Evolutionary conservation across 495 filamentous ascomycete genomes (phyloP).

Genomic region (Stereocaulon alpinum): DNA sequence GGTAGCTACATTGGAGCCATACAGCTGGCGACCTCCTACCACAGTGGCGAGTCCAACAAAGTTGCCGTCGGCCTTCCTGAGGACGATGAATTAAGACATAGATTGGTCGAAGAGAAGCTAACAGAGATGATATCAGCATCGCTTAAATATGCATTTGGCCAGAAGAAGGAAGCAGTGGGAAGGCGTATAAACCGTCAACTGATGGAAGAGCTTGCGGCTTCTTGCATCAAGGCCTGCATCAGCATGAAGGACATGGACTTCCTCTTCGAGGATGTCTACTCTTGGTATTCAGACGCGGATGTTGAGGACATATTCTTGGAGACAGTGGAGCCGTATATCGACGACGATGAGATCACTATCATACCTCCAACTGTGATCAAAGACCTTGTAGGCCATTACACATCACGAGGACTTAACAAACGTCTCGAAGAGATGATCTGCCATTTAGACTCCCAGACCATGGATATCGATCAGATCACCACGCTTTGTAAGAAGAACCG

Average conservation of each 20-base stretch:
- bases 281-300: slow-evolving; percentile 71
- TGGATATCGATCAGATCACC: slow-evolving; percentile 91
- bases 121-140: slow-evolving; percentile 93
- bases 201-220: slow-evolving; percentile 67
- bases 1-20: slow-evolving; percentile 91
- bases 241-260: slow-evolving; percentile 67
- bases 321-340: slow-evolving; percentile 72
- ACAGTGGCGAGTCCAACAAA: slow-evolving; percentile 78
- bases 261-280: slow-evolving; percentile 83
- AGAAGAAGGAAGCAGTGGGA: slow-evolving; percentile 39
- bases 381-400: slow-evolving; percentile 69
- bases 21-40: slow-evolving; percentile 79
- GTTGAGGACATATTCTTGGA: slow-evolving; percentile 71
- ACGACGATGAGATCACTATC: slow-evolving; percentile 61
- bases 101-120: slow-evolving; percentile 77
- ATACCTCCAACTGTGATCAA: slow-evolving; percentile 82
- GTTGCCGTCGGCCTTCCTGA: slow-evolving; percentile 89
- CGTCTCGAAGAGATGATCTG: slow-evolving; percentile 93
- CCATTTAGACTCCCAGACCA: slow-evolving; percentile 75
- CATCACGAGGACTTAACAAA: slow-evolving; percentile 55
- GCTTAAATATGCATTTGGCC: slow-evolving; percentile 75
- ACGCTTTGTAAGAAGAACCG: slow-evolving; percentile 80
- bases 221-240: slow-evolving; percentile 73
- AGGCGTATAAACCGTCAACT: slow-evolving; percentile 45
- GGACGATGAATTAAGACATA: slow-evolving; percentile 62